Evolutionary conservation across 495 filamentous ascomycete species (phyloP).

Genomic region (Penicillium bialowiezense): DNA sequence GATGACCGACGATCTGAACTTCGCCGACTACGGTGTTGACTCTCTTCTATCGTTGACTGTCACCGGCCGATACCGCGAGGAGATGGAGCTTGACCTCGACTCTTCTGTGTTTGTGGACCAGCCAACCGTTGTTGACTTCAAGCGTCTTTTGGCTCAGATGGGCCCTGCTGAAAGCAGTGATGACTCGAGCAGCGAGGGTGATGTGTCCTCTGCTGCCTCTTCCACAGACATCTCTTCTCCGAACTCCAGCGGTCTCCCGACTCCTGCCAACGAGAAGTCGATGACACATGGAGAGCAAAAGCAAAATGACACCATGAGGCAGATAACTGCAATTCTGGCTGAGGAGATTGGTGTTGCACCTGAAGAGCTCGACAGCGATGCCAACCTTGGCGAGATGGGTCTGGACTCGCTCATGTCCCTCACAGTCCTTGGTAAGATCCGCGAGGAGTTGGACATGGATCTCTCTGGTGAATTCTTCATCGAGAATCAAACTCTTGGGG

Average conservation of each 20-base stretch:
- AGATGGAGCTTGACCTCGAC: conserved; percentile 46
- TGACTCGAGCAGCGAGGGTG: conserved; percentile 32
- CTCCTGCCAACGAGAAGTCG: conserved; percentile 34
- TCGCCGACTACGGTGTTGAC: conserved; percentile 53
- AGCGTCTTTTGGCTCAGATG: conserved; percentile 49
- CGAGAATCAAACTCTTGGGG: conserved; percentile 57
- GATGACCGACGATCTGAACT: conserved; percentile 49
- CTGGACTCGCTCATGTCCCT: conserved; percentile 55
- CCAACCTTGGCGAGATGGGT: conserved; percentile 47
- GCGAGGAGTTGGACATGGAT: conserved; percentile 53
- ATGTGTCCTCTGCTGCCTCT: conserved; percentile 30
- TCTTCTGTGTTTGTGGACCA: conserved; percentile 59
- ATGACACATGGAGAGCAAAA: conserved; percentile 25
- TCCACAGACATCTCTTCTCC: conserved; percentile 35
- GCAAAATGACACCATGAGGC: conserved; percentile 45
- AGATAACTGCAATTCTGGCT: conserved; percentile 58
- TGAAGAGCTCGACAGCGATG: conserved; percentile 52
- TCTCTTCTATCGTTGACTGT: conserved; percentile 51
- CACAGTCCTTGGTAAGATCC: conserved; percentile 47
- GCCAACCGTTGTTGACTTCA: conserved; percentile 59
- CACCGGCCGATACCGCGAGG: conserved; percentile 46
- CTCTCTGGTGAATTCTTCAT: conserved; percentile 57
- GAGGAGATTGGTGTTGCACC: conserved; percentile 66
- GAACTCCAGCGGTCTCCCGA: conserved; percentile 30
- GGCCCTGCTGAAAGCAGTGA: conserved; percentile 31